Percentiles rank a stretch among this genome's conserved stretches.
These are phyloP conservation scores for Imleria badia DNA, from an alignment of 768 basidiomycete species.

Conservation along the genomic window DNA sequence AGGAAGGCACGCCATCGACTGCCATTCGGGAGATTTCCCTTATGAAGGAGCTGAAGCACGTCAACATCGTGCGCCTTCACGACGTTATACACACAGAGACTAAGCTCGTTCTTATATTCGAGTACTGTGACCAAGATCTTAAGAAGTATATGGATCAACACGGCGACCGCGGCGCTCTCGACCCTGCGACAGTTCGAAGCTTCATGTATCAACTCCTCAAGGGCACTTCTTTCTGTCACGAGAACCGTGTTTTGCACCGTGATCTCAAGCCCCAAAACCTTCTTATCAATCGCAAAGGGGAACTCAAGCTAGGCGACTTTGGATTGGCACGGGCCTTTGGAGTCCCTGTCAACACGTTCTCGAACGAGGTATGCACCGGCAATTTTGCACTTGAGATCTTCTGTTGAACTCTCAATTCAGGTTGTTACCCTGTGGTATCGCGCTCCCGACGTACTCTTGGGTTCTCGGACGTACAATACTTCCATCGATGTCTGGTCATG, in stretches of 20 bases:
- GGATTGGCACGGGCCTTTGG: constrained; percentile 97
- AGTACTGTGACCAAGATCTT: constrained; percentile 97
- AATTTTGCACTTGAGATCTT: not conserved
- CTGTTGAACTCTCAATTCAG: constrained; percentile 38
- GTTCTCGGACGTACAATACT: constrained; percentile 95
- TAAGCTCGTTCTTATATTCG: constrained; percentile 97
- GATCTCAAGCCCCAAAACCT: constrained; percentile 99
- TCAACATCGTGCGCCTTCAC: constrained; percentile 97
- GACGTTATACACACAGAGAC: constrained; percentile 99
- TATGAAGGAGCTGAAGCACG: constrained; percentile 99
- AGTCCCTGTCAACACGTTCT: constrained; percentile 98
- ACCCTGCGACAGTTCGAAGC: constrained; percentile 82
- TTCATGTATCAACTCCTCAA: constrained; percentile 98
- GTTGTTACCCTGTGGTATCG: constrained; percentile 99
- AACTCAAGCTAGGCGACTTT: constrained; percentile 97
- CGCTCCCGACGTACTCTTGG: constrained; percentile 95
- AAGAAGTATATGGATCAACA: constrained; percentile 99
- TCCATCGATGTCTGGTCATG: constrained; percentile 99
- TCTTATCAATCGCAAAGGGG: constrained; percentile 95
- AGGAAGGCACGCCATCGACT: constrained; percentile 98
- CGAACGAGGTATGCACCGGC: constrained; percentile 70
- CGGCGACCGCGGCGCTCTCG: constrained; percentile 93
- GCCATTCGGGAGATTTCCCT: constrained; percentile 98
- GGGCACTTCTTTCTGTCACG: constrained; percentile 97
- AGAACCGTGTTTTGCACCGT: constrained; percentile 95